Percentiles rank a stretch among this genome's conserved stretches.
Conservation (phyloP, 164 flowering plant species). For the Piper betle region DNA sequence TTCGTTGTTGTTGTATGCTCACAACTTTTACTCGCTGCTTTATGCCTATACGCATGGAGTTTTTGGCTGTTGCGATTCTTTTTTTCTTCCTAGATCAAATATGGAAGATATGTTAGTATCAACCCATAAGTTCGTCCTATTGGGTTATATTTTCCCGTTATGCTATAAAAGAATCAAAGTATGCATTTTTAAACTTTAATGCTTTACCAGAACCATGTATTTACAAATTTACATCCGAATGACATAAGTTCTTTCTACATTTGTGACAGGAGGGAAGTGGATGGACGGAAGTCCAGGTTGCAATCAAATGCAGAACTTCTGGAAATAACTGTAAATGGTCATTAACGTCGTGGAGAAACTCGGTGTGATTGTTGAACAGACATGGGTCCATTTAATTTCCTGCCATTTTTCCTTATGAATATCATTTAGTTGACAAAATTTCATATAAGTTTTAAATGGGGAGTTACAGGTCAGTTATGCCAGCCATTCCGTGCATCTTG, state of each 20-base stretch:
- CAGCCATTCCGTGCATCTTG: too few relatives aligned
- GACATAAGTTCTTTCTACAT: neutral
- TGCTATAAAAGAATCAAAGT: too few relatives aligned
- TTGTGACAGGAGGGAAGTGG: slow-evolving; percentile 50
- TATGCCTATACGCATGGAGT: too few relatives aligned
- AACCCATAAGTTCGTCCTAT: too few relatives aligned
- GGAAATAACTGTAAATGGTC: slow-evolving; percentile 24
- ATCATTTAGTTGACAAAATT: too few relatives aligned
- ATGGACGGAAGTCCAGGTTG: slow-evolving; percentile 17
- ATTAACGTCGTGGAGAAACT: slow-evolving; percentile 8
- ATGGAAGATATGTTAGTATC: too few relatives aligned
- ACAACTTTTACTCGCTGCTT: neutral
- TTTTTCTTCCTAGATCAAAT: too few relatives aligned
- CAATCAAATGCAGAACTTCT: slow-evolving; percentile 19
- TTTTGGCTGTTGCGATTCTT: too few relatives aligned
- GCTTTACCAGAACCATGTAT: neutral
- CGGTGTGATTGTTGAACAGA: neutral
- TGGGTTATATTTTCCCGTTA: too few relatives aligned
- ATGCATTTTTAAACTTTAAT: too few relatives aligned
- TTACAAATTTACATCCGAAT: neutral
- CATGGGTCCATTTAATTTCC: too few relatives aligned
- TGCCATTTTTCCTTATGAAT: too few relatives aligned
- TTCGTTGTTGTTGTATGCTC: neutral
- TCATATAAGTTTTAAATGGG: neutral
- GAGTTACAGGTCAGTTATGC: neutral